Conservation (phyloP, 2,329 filamentous ascomycete species). For the Trichophyton mentagrophytes region DNA sequence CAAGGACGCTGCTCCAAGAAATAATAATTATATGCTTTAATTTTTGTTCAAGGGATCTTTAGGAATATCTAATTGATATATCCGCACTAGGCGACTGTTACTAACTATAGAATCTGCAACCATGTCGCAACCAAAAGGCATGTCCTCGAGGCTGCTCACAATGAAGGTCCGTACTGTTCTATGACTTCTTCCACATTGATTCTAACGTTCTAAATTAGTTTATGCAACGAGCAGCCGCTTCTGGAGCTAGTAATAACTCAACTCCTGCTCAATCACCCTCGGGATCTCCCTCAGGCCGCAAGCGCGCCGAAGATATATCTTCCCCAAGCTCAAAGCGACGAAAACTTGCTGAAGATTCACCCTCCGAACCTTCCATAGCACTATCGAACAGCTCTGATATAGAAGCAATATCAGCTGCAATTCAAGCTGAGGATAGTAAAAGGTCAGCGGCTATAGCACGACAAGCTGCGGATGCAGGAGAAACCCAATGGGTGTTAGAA, state of each 20-base stretch:
- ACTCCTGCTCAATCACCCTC: slow-evolving; percentile 29
- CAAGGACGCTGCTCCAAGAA: background rate
- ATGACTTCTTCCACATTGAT: background rate
- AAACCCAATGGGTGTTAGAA: slow-evolving; percentile 34
- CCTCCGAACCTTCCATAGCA: slow-evolving; percentile 7
- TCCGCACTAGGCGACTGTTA: background rate
- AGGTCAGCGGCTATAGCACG: slow-evolving; percentile 28
- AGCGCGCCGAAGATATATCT: slow-evolving; percentile 32
- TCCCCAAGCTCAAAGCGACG: slow-evolving; percentile 26
- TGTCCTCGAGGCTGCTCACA: slow-evolving; percentile 77
- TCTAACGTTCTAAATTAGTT: slow-evolving; percentile 41
- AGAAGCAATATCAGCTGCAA: slow-evolving; percentile 28
- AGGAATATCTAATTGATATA: background rate
- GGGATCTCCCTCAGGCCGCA: slow-evolving; percentile 22
- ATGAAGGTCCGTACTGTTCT: slow-evolving; percentile 54
- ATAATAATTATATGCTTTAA: background rate
- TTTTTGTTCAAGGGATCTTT: background rate
- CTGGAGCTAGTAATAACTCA: slow-evolving; percentile 30
- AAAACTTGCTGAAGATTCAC: slow-evolving; percentile 18
- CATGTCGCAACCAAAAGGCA: slow-evolving; percentile 35
- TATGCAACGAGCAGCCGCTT: slow-evolving; percentile 75
- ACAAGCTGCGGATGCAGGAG: slow-evolving; percentile 32
- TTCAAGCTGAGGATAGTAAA: slow-evolving; percentile 31
- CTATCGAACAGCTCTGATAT: slow-evolving; percentile 23
- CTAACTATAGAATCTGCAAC: background rate